phyloP scores from a whole-genome alignment of 2,329 filamentous ascomycete species.

The Bipolaris bicolor region DNA sequence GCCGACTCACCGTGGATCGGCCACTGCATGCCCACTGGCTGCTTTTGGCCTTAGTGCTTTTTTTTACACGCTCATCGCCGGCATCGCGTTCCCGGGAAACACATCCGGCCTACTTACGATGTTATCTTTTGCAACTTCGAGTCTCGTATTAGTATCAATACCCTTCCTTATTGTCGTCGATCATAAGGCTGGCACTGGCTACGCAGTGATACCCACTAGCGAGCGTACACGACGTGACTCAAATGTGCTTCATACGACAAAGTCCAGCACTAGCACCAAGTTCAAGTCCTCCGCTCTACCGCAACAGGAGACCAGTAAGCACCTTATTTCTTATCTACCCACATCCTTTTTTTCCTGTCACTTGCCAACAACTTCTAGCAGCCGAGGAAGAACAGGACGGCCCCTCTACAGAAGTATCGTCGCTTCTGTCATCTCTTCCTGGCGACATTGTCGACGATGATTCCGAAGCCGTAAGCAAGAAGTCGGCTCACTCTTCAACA shows the following conservation, averaged over 20 bases:
- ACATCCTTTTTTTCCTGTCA: slow-evolving; percentile 24
- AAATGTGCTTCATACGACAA: slow-evolving; percentile 55
- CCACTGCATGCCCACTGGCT: slow-evolving; percentile 89
- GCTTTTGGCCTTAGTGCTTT: slow-evolving; percentile 95
- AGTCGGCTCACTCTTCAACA: slow-evolving; percentile 77
- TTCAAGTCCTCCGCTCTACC: slow-evolving; percentile 45
- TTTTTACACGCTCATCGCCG: slow-evolving; percentile 86
- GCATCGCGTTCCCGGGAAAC: slow-evolving; percentile 79
- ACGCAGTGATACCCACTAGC: slow-evolving; percentile 62
- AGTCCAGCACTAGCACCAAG: slow-evolving; percentile 53
- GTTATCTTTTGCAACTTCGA: slow-evolving; percentile 78
- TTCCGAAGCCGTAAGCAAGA: slow-evolving; percentile 63
- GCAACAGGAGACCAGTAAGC: slow-evolving; percentile 69
- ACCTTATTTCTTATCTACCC: slow-evolving; percentile 9
- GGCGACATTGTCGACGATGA: slow-evolving; percentile 55
- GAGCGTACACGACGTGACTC: slow-evolving; percentile 55
- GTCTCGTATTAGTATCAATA: slow-evolving; percentile 76
- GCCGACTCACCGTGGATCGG: slow-evolving; percentile 87
- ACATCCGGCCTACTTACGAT: slow-evolving; percentile 82
- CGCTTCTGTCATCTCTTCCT: slow-evolving; percentile 71
- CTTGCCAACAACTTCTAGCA: slow-evolving; percentile 45
- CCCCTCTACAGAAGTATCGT: slow-evolving; percentile 76
- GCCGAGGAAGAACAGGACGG: slow-evolving; percentile 45
- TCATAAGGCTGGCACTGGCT: slow-evolving; percentile 63
- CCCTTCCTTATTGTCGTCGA: slow-evolving; percentile 82